Percentiles rank a stretch among this genome's conserved stretches.
Conservation (phyloP, 139 green algal genomes). For the Chloropicon primus region DNA sequence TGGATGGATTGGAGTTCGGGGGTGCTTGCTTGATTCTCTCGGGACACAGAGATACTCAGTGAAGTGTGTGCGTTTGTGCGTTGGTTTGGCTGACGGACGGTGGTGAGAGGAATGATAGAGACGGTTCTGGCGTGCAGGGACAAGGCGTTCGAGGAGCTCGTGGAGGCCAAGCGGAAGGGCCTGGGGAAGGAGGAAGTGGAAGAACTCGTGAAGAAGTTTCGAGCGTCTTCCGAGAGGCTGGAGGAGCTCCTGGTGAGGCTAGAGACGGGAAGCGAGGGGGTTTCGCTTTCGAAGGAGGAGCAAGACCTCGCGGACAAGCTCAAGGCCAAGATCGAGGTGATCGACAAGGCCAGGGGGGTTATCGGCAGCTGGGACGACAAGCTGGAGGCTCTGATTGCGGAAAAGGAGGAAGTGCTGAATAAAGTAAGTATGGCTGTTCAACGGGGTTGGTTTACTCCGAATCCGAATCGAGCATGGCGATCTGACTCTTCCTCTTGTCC, state of each 20-base stretch:
- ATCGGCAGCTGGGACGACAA: background rate
- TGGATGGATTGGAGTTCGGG: too few relatives aligned
- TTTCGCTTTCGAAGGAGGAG: background rate
- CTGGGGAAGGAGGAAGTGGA: background rate
- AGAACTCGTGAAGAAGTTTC: background rate
- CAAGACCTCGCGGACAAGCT: background rate
- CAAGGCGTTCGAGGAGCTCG: background rate
- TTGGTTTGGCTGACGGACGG: too few relatives aligned
- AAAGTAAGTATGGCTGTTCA: background rate
- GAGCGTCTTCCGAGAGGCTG: background rate
- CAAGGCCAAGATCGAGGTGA: background rate
- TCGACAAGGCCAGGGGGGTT: background rate
- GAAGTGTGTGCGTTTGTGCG: too few relatives aligned
- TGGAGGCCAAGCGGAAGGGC: background rate
- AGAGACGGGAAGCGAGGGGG: background rate
- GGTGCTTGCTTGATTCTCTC: too few relatives aligned
- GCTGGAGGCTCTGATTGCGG: background rate
- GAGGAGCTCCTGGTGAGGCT: background rate
- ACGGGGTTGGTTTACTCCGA: background rate
- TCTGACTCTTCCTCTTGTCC: background rate
- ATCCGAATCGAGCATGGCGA: background rate
- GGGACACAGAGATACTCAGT: too few relatives aligned
- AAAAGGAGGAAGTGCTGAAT: background rate
- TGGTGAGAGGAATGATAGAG: too few relatives aligned
- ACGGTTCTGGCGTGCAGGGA: background rate